A percentile compares a stretch with the other conserved stretches of the same genome.
Evolutionary conservation across 108 stramenopile species (phyloP).

Genomic region (Skeletonema tropicum): DNA sequence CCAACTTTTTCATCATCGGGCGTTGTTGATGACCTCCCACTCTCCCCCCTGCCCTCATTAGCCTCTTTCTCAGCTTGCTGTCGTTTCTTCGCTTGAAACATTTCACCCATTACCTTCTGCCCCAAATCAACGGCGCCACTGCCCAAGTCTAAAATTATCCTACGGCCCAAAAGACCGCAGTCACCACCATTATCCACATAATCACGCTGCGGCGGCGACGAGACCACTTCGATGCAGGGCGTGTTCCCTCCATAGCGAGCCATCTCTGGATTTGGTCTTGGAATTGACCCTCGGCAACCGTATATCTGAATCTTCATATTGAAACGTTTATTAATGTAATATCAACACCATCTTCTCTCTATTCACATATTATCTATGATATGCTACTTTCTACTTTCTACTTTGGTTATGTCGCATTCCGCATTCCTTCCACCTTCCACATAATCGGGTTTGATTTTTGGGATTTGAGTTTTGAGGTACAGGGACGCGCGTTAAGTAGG

Average conservation of each 20-base stretch:
- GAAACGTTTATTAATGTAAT: not conserved
- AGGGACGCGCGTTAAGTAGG: no score
- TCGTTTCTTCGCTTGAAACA: slow-evolving; percentile 26
- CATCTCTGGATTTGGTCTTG: slow-evolving; percentile 41
- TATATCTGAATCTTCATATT: slow-evolving; percentile 37
- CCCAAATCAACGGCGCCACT: slow-evolving; percentile 44
- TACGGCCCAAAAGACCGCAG: slow-evolving; percentile 14
- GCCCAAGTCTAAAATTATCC: slow-evolving; percentile 40
- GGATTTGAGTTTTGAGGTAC: no score
- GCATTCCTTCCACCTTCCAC: no score
- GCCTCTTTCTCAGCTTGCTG: slow-evolving; percentile 6
- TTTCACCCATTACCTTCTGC: slow-evolving; percentile 34
- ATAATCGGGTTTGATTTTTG: not conserved
- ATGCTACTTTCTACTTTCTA: no score
- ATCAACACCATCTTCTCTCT: not conserved
- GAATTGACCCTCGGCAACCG: slow-evolving; percentile 43
- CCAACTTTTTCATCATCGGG: not conserved
- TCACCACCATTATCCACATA: not conserved
- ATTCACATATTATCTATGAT: no score
- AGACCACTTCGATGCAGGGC: slow-evolving; percentile 41
- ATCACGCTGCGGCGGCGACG: slow-evolving; percentile 2
- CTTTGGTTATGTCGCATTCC: no score
- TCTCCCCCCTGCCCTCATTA: slow-evolving; percentile 1
- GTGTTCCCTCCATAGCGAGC: slow-evolving; percentile 42
- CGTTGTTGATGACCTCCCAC: not conserved